Base-by-base conservation (phyloP, 257 asterid species). In the Asclepias syriaca region DNA sequence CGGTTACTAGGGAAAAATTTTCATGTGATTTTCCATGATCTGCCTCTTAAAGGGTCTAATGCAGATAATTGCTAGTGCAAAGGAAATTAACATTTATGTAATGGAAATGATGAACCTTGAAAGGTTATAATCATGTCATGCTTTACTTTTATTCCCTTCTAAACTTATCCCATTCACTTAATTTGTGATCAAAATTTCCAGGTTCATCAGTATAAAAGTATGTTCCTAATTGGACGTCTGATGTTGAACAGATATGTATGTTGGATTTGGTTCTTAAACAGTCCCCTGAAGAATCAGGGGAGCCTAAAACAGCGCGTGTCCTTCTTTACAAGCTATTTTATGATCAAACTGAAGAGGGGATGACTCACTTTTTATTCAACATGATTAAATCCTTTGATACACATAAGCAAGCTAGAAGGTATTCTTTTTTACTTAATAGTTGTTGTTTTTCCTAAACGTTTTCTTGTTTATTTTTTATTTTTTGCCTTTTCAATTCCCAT, bases 341-440 rank as follows among this genome's bases (percentile, higher is more conserved):
- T 68, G 96, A 95, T 86, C 99, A 95, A 84, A 95, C 99, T 43
- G 99, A 95, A 78, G 98, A 88, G 79, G 98, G 98, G 80, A 83
- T 95, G 97, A 92, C 96, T 48, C 89, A 73, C 70, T 91, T 90
- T 83, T 89, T 91, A 74, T 77, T 95, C 87, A 88, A 77, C 88
- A 90, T 88, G 86, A 87, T 95, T 69, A 95, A 82, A 81, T 89
- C 98, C 68, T 95, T 95, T 84, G 89, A 95, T 80, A 74, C 85
- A 60, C 93, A 86, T 74, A 95, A 90, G 75, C 99, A 95, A 83
- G 76, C 96, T 16, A 95, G 84, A 90, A 91, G 99, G 99, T 95
- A 40, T 46, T 24, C 59, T 54, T 40, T 73, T 69, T 27, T 46
- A 24, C 27, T 61, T 19, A 11, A 11, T 8, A 16, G 40, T 73